Conservation (phyloP, 1,284 basidiomycete genomes). For the Cerioporus squamosus region DNA sequence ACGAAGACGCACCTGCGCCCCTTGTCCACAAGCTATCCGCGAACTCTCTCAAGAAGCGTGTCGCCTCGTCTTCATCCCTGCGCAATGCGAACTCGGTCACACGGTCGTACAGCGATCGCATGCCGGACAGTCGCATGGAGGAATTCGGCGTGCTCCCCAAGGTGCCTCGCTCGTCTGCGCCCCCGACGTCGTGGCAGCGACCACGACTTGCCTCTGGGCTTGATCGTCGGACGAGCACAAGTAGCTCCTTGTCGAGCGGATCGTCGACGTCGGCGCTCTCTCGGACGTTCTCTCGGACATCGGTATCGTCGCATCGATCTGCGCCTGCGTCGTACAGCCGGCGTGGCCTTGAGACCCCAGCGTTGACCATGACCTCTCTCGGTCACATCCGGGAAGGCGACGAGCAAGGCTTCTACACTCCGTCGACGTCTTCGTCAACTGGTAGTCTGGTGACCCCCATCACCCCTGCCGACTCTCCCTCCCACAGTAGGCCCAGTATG, state of each 20-base stretch:
- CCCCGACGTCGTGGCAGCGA: constrained; percentile 33
- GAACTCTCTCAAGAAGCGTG: constrained; percentile 42
- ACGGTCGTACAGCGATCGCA: constrained; percentile 35
- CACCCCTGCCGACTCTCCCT: constrained; percentile 14
- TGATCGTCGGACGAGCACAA: constrained; percentile 25
- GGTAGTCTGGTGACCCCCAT: constrained; percentile 17
- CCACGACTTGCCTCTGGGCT: constrained; percentile 6
- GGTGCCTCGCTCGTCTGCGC: constrained; percentile 22
- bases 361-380: constrained; percentile 10
- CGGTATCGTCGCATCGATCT: constrained; percentile 24
- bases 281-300: constrained; percentile 20
- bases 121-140: constrained; percentile 21
- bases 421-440: constrained; percentile 22
- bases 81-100: constrained; percentile 33
- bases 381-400: constrained; percentile 22
- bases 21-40: constrained; percentile 68
- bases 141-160: constrained; percentile 20
- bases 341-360: constrained; percentile 5
- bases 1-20: constrained; percentile 79
- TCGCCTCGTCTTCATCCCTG: constrained; percentile 5
- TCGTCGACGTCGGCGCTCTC: constrained; percentile 16
- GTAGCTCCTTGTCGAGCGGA: constrained; percentile 27
- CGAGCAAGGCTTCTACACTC: constrained; percentile 19
- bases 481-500: not conserved
- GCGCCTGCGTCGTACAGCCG: constrained; percentile 12